Base-by-base conservation (phyloP, 805 yeast species). In the Sugiyamaella smithiae region DNA sequence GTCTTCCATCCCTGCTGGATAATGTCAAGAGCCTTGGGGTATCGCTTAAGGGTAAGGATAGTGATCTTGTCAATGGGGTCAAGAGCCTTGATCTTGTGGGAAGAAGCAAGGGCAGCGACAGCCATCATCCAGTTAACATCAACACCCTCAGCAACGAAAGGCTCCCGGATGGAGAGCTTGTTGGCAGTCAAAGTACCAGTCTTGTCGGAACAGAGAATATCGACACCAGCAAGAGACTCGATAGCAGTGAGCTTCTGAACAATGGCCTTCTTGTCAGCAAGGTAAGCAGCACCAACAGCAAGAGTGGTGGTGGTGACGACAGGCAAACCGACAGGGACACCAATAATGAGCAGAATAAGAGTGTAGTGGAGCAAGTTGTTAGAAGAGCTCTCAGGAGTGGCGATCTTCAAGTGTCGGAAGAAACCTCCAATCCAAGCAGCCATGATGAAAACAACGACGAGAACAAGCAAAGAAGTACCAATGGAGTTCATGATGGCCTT, bases 271-370 rank as follows among this genome's bases (percentile, higher is more conserved):
- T 87, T 86, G 81, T 88, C 87, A 68, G 96, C 96, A 68, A 88
- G 78, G 88, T 88, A 88, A 70, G 96, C 96, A 72, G 96, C 97
- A 85, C 97, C 97, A 73, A 89, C 97, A 73, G 97, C 97, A 88
- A 88, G 85, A 71, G 97, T 88, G 67, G 96, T 88, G 79, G 97
- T 88, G 65, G 90, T 95, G 69, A 88, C 97, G 72, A 95, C 96
- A 71, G 96, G 96, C 73, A 88, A 81, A 88, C 96, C 96, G 66
- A 89, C 96, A 72, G 97, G 97, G 66, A 89, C 96, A 88, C 97
- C 97, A 66, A 89, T 83, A 75, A 89, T 88, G 77, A 96, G 85
- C 71, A 89, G 86, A 67, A 95, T 96, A 71, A 89, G 77, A 67
- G 95, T 82, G 85, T 85, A 86, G 80, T 95, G 84, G 74, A 89